A percentile compares a stretch with the other conserved stretches of the same genome.
phyloP scores from a whole-genome alignment of 768 basidiomycete species.

The Auricularia heimuer region DNA sequence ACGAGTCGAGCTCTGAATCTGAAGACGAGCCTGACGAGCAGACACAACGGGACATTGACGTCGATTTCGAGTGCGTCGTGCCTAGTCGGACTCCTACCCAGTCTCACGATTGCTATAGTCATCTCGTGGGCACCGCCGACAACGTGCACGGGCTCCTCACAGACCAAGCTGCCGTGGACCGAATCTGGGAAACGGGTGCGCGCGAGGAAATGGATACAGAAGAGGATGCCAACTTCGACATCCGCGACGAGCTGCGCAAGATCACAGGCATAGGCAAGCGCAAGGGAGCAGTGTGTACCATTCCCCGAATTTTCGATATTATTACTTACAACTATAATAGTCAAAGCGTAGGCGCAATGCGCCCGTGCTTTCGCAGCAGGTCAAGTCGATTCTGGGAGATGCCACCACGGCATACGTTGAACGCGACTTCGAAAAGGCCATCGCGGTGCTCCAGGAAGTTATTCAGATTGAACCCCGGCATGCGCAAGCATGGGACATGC shows the following conservation, averaged over 20 bases:
- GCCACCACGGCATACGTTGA: constrained; percentile 84
- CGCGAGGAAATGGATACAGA: constrained; percentile 50
- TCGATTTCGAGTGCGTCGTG: constrained; percentile 41
- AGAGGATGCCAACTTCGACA: constrained; percentile 25
- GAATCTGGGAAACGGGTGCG: constrained; percentile 56
- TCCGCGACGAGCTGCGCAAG: constrained; percentile 62
- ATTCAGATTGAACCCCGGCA: constrained; percentile 89
- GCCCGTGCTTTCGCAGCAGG: constrained; percentile 54
- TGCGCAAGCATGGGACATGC: constrained; percentile 73
- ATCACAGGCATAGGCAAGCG: constrained; percentile 63
- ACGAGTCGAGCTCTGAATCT: not conserved
- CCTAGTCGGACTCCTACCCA: constrained; percentile 8
- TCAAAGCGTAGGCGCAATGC: constrained; percentile 41
- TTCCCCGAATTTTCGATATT: not conserved
- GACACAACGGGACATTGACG: constrained; percentile 34
- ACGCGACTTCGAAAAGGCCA: constrained; percentile 52
- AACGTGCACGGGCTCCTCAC: constrained; percentile 36
- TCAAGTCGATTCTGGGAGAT: constrained; percentile 65
- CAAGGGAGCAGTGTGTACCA: constrained; percentile 32
- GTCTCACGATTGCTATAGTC: constrained; percentile 29
- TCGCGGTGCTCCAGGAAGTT: constrained; percentile 80
- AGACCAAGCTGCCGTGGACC: constrained; percentile 38
- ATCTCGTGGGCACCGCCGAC: constrained; percentile 58
- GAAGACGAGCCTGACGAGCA: not conserved
- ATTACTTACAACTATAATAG: constrained; percentile 8